Evolutionary conservation across 306 rosid species (phyloP).

Genomic region (Calophaca sinica): DNA sequence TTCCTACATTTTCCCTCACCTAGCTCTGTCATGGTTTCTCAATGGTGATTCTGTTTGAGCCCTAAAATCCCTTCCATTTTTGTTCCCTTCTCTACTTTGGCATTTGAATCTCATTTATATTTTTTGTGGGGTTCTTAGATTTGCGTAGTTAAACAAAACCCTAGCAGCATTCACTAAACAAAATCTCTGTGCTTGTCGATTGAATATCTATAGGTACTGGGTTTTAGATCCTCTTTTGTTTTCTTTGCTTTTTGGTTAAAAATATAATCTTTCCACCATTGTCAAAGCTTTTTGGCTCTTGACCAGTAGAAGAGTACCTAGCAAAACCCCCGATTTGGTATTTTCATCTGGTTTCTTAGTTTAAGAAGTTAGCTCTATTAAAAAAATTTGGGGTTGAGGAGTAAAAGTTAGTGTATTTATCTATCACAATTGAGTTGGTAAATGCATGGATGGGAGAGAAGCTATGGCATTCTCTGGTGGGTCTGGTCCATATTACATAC

Average conservation of each 20-base stretch:
- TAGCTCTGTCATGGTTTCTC: conserved; percentile 40
- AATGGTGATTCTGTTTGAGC: conserved; percentile 43
- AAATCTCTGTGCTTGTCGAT: conserved; percentile 12
- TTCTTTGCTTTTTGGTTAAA: conserved; percentile 31
- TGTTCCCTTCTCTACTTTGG: conserved; percentile 4
- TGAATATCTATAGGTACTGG: conserved; percentile 46
- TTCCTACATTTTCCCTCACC: conserved; percentile 55
- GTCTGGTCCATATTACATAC: conserved; percentile 83
- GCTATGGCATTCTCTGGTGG: conserved; percentile 91
- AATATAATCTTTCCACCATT: conserved; percentile 38
- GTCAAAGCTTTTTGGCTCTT: not conserved
- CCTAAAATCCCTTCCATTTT: conserved; percentile 12
- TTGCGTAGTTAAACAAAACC: conserved; percentile 49
- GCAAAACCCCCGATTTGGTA: not conserved
- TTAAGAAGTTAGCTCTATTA: conserved; percentile 12
- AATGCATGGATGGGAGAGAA: conserved; percentile 99
- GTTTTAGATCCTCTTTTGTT: conserved; percentile 32
- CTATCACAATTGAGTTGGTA: conserved; percentile 49
- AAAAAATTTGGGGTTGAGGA: conserved; percentile 29
- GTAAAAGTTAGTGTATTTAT: conserved; percentile 30
- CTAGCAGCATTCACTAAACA: conserved; percentile 27
- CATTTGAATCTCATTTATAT: conserved; percentile 27
- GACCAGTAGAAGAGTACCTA: conserved; percentile 18
- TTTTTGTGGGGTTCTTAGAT: conserved; percentile 36
- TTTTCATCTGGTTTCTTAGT: conserved; percentile 37